Percentiles rank a stretch among this genome's conserved stretches.
Conservation (phyloP, 2,329 filamentous ascomycete genomes). For the Dactylellina parvicollis region DNA sequence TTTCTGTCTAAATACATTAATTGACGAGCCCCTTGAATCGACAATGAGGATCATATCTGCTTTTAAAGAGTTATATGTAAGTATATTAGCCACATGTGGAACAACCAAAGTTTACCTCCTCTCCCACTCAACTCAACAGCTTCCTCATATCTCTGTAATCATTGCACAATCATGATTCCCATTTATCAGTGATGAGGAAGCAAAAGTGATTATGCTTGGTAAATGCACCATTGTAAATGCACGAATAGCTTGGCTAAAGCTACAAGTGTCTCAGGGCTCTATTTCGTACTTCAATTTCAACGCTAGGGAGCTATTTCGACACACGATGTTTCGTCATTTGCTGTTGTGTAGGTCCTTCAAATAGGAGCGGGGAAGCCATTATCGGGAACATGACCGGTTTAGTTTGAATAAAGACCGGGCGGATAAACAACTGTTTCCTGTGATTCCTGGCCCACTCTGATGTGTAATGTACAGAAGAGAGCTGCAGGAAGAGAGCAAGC, state of each 20-base stretch:
- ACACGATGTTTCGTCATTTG: slow-evolving; percentile 36
- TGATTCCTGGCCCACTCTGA: slow-evolving; percentile 14
- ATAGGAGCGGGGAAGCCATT: slow-evolving; percentile 43
- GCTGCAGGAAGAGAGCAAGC: slow-evolving; percentile 8
- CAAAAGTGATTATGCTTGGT: too few relatives aligned
- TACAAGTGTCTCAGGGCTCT: slow-evolving; percentile 24
- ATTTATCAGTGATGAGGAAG: not conserved
- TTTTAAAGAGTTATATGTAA: slow-evolving; percentile 17
- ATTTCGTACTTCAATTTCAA: slow-evolving; percentile 4
- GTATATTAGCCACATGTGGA: slow-evolving; percentile 4
- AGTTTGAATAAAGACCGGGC: slow-evolving; percentile 24
- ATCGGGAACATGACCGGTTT: slow-evolving; percentile 13
- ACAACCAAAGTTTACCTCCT: not conserved
- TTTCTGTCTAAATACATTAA: slow-evolving; percentile 17
- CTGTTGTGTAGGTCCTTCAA: slow-evolving; percentile 8
- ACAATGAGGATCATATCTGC: slow-evolving; percentile 14
- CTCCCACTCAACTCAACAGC: not conserved
- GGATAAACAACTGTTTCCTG: slow-evolving; percentile 28
- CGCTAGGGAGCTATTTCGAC: slow-evolving; percentile 3
- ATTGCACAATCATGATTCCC: not conserved
- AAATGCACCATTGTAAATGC: slow-evolving; percentile 1
- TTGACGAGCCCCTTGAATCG: not conserved
- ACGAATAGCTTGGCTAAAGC: not conserved
- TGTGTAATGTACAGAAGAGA: not conserved
- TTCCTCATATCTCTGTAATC: not conserved